phyloP scores from a whole-genome alignment of 768 basidiomycete genomes.

The Pseudohyphozyma bogoriensis region DNA sequence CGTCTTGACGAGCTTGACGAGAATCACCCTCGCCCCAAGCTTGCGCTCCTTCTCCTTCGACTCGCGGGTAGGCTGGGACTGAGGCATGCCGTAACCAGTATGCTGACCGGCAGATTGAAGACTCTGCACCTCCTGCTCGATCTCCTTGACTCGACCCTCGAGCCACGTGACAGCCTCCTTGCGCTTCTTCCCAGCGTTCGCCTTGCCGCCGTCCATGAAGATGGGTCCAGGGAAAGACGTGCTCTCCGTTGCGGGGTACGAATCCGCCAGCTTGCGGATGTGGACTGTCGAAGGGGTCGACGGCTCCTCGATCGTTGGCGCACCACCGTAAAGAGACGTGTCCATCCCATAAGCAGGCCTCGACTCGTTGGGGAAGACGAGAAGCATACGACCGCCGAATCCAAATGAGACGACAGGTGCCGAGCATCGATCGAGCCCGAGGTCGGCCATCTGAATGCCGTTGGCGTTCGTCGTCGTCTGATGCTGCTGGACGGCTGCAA shows the following conservation, averaged over 20 bases:
- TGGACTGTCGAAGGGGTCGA: slow-evolving; percentile 42
- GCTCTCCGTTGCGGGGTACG: slow-evolving; percentile 57
- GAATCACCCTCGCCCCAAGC: slow-evolving; percentile 63
- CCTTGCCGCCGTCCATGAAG: slow-evolving; percentile 55
- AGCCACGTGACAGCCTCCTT: slow-evolving; percentile 82
- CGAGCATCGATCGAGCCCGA: slow-evolving; percentile 20
- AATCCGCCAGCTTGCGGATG: slow-evolving; percentile 56
- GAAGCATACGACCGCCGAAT: slow-evolving; percentile 81
- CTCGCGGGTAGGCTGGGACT: background rate
- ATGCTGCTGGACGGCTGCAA: too few relatives aligned
- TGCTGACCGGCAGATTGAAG: slow-evolving; percentile 36
- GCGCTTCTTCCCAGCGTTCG: slow-evolving; percentile 55
- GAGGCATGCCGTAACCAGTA: slow-evolving; percentile 39
- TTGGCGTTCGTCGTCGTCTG: too few relatives aligned
- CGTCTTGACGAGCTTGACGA: slow-evolving; percentile 62
- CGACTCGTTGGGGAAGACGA: slow-evolving; percentile 54
- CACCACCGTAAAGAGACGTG: slow-evolving; percentile 67
- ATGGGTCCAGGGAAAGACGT: slow-evolving; percentile 75
- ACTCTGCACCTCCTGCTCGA: slow-evolving; percentile 66
- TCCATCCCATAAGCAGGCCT: slow-evolving; percentile 38
- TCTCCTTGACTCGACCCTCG: slow-evolving; percentile 60
- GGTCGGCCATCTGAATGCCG: slow-evolving; percentile 14
- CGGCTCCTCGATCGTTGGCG: slow-evolving; percentile 52
- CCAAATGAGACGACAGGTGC: slow-evolving; percentile 76
- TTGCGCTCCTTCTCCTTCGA: slow-evolving; percentile 45